Percentiles rank a stretch among this genome's conserved stretches.
Conservation (phyloP, 495 filamentous ascomycete species). For the Astrothelium macrocarpum region DNA sequence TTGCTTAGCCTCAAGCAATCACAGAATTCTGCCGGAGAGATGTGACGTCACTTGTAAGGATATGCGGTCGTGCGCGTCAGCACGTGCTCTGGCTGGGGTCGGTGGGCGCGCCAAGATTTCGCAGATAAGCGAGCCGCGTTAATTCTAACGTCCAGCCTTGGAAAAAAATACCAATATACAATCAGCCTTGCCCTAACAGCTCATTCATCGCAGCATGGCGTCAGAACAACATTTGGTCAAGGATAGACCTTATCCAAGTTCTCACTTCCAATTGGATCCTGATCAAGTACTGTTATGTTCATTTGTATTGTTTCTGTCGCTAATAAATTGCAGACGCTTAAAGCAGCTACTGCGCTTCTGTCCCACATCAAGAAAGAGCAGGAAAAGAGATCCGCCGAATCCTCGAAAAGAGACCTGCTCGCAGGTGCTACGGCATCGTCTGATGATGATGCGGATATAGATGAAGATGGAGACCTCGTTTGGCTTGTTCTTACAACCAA, state of each 20-base stretch:
- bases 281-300: slow-evolving; percentile 41
- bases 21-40: background rate
- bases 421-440: slow-evolving; percentile 37
- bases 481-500: slow-evolving; percentile 87
- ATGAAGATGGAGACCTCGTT: slow-evolving; percentile 52
- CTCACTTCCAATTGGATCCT: slow-evolving; percentile 58
- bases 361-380: slow-evolving; percentile 61
- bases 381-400: slow-evolving; percentile 46
- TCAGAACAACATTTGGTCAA: background rate
- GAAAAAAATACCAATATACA: background rate
- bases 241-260: slow-evolving; percentile 8
- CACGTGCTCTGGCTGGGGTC: background rate
- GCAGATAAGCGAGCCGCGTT: slow-evolving; percentile 2
- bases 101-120: background rate
- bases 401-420: slow-evolving; percentile 38
- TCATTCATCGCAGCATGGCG: background rate
- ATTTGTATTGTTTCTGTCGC: background rate
- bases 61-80: background rate
- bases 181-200: background rate
- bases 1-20: background rate
- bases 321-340: slow-evolving; percentile 45
- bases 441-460: slow-evolving; percentile 44
- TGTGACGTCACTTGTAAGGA: background rate
- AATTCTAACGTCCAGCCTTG: slow-evolving; percentile 1
- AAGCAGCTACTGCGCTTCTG: slow-evolving; percentile 73